Percentiles rank a stretch among this genome's conserved stretches.
These are phyloP conservation scores for Scutellaria minor DNA, from an alignment of 257 asterid species.

Conservation along the genomic window DNA sequence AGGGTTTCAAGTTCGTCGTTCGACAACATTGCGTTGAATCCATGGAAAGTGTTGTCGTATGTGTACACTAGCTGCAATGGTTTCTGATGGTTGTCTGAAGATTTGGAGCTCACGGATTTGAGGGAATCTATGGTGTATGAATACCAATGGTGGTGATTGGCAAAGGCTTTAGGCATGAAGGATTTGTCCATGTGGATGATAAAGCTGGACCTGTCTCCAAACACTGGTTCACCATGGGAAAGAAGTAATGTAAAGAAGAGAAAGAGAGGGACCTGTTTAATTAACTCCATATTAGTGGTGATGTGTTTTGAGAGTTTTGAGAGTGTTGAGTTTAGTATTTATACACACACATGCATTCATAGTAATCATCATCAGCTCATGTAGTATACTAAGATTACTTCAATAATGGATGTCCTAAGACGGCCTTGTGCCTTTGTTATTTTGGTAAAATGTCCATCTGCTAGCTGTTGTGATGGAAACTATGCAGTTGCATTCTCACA, in stretches of 20 bases:
- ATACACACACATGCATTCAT: constrained; percentile 7
- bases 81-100: neutral
- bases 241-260: constrained; percentile 22
- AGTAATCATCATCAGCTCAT: constrained; percentile 13
- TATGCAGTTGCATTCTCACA: too few relatives aligned
- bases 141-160: constrained; percentile 45
- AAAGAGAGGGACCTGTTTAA: neutral
- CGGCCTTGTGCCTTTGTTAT: constrained; percentile 31
- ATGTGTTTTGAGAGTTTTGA: neutral
- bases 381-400: neutral
- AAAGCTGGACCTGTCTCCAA: constrained; percentile 38
- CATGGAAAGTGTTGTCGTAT: constrained; percentile 50
- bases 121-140: constrained; percentile 39
- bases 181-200: constrained; percentile 50
- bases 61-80: constrained; percentile 38
- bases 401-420: constrained; percentile 7
- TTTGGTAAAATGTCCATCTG: neutral
- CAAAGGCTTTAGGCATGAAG: constrained; percentile 44
- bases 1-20: constrained; percentile 40
- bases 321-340: constrained; percentile 20
- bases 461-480: neutral
- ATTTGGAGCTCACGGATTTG: constrained; percentile 19
- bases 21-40: constrained; percentile 51
- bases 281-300: constrained; percentile 34
- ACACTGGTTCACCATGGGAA: constrained; percentile 11